phyloP scores from a whole-genome alignment of 495 filamentous ascomycete genomes.

The Penicillium silybi region DNA sequence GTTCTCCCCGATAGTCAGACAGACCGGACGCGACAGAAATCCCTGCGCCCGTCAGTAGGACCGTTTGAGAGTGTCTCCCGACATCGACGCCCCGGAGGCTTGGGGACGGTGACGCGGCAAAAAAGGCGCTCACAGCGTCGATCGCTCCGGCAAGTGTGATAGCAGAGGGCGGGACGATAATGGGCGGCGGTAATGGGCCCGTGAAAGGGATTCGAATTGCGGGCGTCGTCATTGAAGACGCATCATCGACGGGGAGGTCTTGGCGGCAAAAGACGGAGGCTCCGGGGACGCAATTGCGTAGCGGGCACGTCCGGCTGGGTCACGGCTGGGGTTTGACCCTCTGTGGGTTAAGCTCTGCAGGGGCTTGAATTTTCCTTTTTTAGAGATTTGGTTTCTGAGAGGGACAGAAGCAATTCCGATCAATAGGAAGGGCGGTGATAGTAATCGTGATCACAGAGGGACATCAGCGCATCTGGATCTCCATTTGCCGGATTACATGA shows the following conservation, averaged over 20 bases:
- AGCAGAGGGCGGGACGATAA: constrained; percentile 68
- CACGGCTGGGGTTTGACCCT: not conserved
- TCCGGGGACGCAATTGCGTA: not conserved
- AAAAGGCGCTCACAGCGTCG: constrained; percentile 69
- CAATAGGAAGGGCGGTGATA: not conserved
- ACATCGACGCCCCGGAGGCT: constrained; percentile 47
- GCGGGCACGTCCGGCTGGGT: constrained; percentile 7
- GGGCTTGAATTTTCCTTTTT: not conserved
- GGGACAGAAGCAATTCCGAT: not conserved
- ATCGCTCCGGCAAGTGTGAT: constrained; percentile 67
- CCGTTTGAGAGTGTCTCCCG: constrained; percentile 49
- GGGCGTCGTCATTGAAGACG: constrained; percentile 56
- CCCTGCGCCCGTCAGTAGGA: constrained; percentile 88
- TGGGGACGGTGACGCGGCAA: constrained; percentile 53
- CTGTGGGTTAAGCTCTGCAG: not conserved
- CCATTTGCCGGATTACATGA: constrained; percentile 28
- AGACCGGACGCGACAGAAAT: constrained; percentile 91
- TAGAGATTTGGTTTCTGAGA: not conserved
- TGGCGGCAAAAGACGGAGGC: constrained; percentile 3
- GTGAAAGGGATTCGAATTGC: constrained; percentile 91
- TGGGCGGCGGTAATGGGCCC: constrained; percentile 71
- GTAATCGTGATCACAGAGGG: not conserved
- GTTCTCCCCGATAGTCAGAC: constrained; percentile 84
- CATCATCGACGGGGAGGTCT: constrained; percentile 18
- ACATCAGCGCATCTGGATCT: constrained; percentile 21